Evolutionary conservation across 2,329 filamentous ascomycete species (phyloP), one percentile per base, ranked within the genome.

Genomic region (Fusarium torulosum): DNA sequence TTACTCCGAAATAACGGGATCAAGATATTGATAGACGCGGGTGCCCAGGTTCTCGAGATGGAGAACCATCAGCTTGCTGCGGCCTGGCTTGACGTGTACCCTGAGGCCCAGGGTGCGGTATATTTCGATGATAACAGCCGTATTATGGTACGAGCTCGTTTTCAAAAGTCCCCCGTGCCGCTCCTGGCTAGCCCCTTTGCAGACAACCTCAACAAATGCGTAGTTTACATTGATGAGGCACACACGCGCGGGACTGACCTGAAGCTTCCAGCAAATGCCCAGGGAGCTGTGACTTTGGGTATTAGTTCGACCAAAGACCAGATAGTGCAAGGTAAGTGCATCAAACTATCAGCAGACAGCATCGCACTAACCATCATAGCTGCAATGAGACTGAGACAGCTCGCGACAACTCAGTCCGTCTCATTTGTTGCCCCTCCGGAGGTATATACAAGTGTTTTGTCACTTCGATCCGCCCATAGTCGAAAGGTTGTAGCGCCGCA

Each of bases 341-440:
- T 40, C 1, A 2, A n/a, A 14, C 45, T 9, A 9, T 10, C 5
- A n/a, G 0, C 2, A 4, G 0, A 2, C 1, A 1, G 6, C 11
- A 19, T 21, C 9, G n/a, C n/a, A 10, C 42, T 68, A 31, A 66
- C 20, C 13, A 38, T 6, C 1, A 23, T 60, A 86, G 89, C 88
- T 53, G 88, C 88, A 0, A 91, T 91, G 88, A 79, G 89, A 59
- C 75, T 91, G 1, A 81, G 90, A 2, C 85, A 90, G 44, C 78
- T 92, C 0, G 78, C 76, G 0, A 79, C 81, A 0, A 85, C 85
- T 0, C 88, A 91, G 56, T 85, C 84, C 0, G 73, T 91, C 0
- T 75, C 77, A 9, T 86, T 90, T 47, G 82, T 88, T 20, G 82
- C 84, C 0, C 86, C 88, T 0, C 85, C 84, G 0, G 88, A 91